Conservation (phyloP, 2,329 filamentous ascomycete species). For the Aspergillus puulaauensis region DNA sequence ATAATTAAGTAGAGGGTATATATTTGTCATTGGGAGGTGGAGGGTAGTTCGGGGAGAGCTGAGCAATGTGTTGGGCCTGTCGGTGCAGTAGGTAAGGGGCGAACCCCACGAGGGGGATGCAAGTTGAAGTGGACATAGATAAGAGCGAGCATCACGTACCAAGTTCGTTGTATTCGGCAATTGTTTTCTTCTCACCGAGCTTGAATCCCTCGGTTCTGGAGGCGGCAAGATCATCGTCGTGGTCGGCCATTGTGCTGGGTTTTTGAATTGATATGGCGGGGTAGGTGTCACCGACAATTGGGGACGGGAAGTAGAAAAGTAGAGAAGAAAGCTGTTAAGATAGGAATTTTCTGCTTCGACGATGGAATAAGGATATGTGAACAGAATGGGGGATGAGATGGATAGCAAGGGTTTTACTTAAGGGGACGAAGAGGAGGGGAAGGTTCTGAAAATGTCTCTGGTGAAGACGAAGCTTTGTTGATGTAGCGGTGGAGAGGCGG, state of each 20-base stretch:
- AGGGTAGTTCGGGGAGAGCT: background rate
- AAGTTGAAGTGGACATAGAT: background rate
- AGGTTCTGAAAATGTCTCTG: background rate
- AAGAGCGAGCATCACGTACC: constrained; percentile 57
- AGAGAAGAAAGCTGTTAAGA: background rate
- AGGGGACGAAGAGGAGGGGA: background rate
- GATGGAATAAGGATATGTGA: background rate
- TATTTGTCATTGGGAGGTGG: background rate
- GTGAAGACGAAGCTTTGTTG: constrained; percentile 8
- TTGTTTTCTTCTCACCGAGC: constrained; percentile 96
- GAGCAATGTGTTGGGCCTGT: background rate
- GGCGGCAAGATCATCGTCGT: constrained; percentile 79
- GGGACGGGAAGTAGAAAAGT: background rate
- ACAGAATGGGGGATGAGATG: background rate
- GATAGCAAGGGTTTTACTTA: background rate
- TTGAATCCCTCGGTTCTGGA: constrained; percentile 95
- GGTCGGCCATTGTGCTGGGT: constrained; percentile 60
- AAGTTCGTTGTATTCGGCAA: constrained; percentile 91
- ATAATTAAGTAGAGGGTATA: background rate
- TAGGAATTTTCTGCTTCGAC: background rate
- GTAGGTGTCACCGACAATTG: constrained; percentile 15
- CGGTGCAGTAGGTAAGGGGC: constrained; percentile 4
- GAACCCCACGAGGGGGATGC: constrained; percentile 11
- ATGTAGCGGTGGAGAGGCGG: constrained; percentile 9
- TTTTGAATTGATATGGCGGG: constrained; percentile 15